These are phyloP conservation scores for Talaromyces amestolkiae DNA, from an alignment of 2,329 filamentous ascomycete species.

Conservation along the genomic window DNA sequence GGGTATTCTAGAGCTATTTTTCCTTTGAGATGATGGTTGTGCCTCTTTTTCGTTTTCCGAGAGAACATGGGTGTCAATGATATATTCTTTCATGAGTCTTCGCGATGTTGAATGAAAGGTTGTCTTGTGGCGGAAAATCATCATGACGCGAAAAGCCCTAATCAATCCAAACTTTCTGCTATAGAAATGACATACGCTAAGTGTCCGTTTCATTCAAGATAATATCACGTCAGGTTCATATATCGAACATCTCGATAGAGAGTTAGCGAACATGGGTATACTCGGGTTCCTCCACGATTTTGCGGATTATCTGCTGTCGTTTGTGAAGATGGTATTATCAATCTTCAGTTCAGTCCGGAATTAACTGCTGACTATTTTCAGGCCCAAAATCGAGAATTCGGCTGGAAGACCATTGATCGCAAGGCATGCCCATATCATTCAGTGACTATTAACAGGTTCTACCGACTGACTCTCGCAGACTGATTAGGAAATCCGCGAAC, in stretches of 20 bases:
- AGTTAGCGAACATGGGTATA: neutral
- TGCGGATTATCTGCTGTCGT: conserved; percentile 8
- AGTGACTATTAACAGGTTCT: neutral
- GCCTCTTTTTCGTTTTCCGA: no score
- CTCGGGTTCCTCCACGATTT: neutral
- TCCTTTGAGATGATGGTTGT: no score
- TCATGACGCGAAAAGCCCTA: conserved; percentile 2
- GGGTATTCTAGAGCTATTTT: no score
- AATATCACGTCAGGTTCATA: neutral
- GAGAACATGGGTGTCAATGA: no score
- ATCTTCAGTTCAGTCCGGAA: neutral
- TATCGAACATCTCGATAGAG: neutral
- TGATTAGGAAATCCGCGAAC: conserved; percentile 33
- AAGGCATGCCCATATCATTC: neutral
- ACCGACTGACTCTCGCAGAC: neutral
- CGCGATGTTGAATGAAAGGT: neutral
- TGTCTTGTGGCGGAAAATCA: neutral
- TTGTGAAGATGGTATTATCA: neutral
- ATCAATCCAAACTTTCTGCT: neutral
- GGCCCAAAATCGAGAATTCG: neutral
- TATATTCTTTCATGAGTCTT: neutral
- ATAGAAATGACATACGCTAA: no score
- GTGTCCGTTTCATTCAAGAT: no score
- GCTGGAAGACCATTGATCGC: conserved; percentile 1
- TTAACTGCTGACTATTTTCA: neutral